Percentiles rank a stretch among this genome's conserved stretches.
phyloP scores from a whole-genome alignment of 768 basidiomycete genomes.

The Dentipellis sp. region DNA sequence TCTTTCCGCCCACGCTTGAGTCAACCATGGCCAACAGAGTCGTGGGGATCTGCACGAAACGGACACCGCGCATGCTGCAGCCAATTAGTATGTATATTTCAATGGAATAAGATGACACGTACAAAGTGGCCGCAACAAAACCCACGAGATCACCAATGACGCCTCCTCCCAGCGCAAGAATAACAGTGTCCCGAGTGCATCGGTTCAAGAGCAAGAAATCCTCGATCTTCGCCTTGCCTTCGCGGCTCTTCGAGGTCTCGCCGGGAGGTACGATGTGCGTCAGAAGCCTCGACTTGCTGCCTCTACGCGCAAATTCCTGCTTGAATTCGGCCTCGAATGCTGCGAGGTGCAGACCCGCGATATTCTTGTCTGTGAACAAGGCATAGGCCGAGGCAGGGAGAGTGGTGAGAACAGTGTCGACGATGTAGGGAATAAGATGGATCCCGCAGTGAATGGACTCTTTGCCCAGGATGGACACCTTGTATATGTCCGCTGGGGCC shows the following conservation, averaged over 20 bases:
- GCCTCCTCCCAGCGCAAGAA: slow-evolving; percentile 91
- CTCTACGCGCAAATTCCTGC: slow-evolving; percentile 22
- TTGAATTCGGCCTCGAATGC: slow-evolving; percentile 62
- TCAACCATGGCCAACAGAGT: slow-evolving; percentile 98
- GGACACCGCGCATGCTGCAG: slow-evolving; percentile 90
- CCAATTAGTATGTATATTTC: not conserved
- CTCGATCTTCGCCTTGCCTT: slow-evolving; percentile 89
- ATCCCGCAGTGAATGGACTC: slow-evolving; percentile 45
- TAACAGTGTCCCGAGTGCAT: slow-evolving; percentile 89
- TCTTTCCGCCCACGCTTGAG: slow-evolving; percentile 95
- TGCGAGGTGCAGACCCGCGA: slow-evolving; percentile 71
- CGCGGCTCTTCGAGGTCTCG: slow-evolving; percentile 85
- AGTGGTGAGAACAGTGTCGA: slow-evolving; percentile 54
- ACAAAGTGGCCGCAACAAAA: slow-evolving; percentile 97
- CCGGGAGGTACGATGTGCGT: slow-evolving; percentile 79
- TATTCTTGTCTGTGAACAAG: slow-evolving; percentile 86
- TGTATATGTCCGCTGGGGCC: slow-evolving; percentile 25
- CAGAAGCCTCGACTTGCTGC: slow-evolving; percentile 51
- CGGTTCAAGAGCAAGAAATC: slow-evolving; percentile 83
- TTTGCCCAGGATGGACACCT: slow-evolving; percentile 35
- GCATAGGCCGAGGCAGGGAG: slow-evolving; percentile 83
- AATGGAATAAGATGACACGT: slow-evolving; percentile 23
- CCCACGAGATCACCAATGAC: slow-evolving; percentile 97
- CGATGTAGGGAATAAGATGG: slow-evolving; percentile 56
- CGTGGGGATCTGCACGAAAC: slow-evolving; percentile 93